These are phyloP conservation scores for Carallia brachiata DNA, from an alignment of 345 rosid species.

Conservation along the genomic window DNA sequence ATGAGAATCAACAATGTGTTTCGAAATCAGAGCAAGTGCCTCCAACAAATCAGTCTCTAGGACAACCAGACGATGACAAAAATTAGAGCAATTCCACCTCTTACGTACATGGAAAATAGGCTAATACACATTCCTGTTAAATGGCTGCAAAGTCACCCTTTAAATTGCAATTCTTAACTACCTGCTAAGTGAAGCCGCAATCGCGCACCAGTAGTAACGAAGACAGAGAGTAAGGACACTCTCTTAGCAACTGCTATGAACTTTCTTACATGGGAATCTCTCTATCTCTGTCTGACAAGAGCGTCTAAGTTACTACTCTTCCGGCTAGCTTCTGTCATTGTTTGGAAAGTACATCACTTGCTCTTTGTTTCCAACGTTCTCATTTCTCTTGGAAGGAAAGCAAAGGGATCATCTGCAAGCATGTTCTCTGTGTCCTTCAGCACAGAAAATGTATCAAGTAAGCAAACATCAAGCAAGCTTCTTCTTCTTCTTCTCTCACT, in stretches of 20 bases:
- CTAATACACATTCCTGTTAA: too few relatives aligned
- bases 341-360: too few relatives aligned
- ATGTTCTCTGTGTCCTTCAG: neutral
- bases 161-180: neutral
- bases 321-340: too few relatives aligned
- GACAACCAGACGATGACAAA: too few relatives aligned
- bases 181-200: neutral
- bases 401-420: neutral
- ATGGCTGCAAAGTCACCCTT: too few relatives aligned
- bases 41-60: too few relatives aligned
- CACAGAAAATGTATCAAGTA: neutral
- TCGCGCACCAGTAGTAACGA: neutral
- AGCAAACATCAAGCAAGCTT: neutral
- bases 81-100: too few relatives aligned
- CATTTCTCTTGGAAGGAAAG: neutral
- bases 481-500: neutral
- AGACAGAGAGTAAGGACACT: slow-evolving; percentile 9
- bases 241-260: slow-evolving; percentile 21
- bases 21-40: too few relatives aligned
- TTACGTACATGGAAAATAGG: too few relatives aligned
- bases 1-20: too few relatives aligned
- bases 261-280: slow-evolving; percentile 14
- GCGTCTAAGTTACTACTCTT: too few relatives aligned
- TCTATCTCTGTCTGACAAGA: neutral
- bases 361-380: neutral